Conservation (phyloP, 2,329 filamentous ascomycete genomes). For the Talaromyces sp. region DNA sequence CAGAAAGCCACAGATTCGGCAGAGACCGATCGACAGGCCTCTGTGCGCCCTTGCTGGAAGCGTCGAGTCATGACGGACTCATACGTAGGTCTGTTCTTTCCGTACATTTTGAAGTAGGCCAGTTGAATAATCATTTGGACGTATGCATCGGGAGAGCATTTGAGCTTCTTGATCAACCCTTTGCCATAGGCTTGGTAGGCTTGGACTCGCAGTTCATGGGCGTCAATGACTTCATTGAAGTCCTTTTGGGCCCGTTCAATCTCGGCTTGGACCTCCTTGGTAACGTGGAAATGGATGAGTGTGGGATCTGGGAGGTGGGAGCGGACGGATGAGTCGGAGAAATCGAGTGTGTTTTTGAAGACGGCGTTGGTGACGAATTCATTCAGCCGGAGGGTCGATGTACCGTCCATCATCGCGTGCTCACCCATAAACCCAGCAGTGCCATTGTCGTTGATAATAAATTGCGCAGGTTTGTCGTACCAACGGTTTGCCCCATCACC, state of each 20-base stretch:
- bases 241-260: slow-evolving; percentile 73
- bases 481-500: slow-evolving; percentile 92
- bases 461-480: slow-evolving; percentile 97
- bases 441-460: slow-evolving; percentile 97
- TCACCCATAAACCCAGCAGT: slow-evolving; percentile 97
- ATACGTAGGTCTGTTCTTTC: slow-evolving; percentile 95
- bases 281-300: slow-evolving; percentile 60
- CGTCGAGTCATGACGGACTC: slow-evolving; percentile 91
- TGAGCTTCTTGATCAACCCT: slow-evolving; percentile 98
- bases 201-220: slow-evolving; percentile 89
- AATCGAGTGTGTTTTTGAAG: slow-evolving; percentile 89
- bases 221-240: slow-evolving; percentile 76
- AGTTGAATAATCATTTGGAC: slow-evolving; percentile 98
- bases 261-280: slow-evolving; percentile 59
- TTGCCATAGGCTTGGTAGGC: slow-evolving; percentile 98
- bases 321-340: slow-evolving; percentile 71
- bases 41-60: slow-evolving; percentile 93
- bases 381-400: slow-evolving; percentile 90
- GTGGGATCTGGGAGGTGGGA: slow-evolving; percentile 78
- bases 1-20: slow-evolving; percentile 91
- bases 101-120: slow-evolving; percentile 98
- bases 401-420: slow-evolving; percentile 99
- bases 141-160: slow-evolving; percentile 93
- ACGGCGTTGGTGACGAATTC: slow-evolving; percentile 91
- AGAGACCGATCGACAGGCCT: slow-evolving; percentile 88